Evolutionary conservation across 345 rosid species (phyloP).

Genomic region (Nephelium lappaceum): DNA sequence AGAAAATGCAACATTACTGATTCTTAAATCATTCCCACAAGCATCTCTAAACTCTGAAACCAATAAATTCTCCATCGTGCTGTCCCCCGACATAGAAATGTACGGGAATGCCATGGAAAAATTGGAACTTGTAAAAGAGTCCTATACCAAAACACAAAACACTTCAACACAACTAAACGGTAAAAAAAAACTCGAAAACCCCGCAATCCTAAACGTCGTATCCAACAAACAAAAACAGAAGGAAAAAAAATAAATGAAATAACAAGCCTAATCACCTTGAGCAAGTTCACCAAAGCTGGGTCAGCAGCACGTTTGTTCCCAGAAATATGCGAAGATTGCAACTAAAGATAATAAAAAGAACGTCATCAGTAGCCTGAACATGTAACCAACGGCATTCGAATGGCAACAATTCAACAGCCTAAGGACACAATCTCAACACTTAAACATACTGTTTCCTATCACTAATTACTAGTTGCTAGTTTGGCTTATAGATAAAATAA

Average conservation of each 20-base stretch:
- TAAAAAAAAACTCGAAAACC: constrained; percentile 15
- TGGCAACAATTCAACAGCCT: background rate
- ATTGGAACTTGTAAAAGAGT: constrained; percentile 60
- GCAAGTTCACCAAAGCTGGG: constrained; percentile 61
- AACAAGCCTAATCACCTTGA: constrained; percentile 51
- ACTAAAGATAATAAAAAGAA: constrained; percentile 41
- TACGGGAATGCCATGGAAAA: constrained; percentile 95
- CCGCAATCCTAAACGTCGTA: background rate
- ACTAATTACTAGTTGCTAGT: constrained; percentile 7
- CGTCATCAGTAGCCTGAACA: constrained; percentile 15
- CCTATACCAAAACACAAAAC: constrained; percentile 48
- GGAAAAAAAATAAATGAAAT: background rate
- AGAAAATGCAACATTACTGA: constrained; percentile 62
- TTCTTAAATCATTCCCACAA: constrained; percentile 53
- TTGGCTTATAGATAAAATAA: background rate
- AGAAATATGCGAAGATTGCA: constrained; percentile 72
- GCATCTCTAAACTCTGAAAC: constrained; percentile 67
- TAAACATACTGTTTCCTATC: background rate
- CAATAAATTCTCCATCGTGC: constrained; percentile 71
- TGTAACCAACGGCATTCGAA: background rate
- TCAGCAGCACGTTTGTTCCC: constrained; percentile 49
- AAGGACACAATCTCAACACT: background rate
- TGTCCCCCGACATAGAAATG: constrained; percentile 68
- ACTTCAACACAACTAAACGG: constrained; percentile 4
- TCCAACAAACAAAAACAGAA: background rate